Evolutionary conservation across 306 rosid genomes (phyloP).

Genomic region (Styphnolobium japonicum): DNA sequence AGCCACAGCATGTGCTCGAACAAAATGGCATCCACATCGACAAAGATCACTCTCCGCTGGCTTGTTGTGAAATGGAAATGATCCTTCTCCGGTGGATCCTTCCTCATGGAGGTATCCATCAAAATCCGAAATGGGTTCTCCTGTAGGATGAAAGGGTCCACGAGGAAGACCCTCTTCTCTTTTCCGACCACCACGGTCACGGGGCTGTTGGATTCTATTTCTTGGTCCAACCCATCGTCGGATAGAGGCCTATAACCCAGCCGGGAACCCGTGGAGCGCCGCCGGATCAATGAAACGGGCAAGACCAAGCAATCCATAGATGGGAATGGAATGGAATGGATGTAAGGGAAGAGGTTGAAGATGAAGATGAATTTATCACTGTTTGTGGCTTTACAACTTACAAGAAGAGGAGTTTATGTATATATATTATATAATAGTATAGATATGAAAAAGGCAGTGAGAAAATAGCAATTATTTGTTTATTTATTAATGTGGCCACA

Average conservation of each 20-base stretch:
- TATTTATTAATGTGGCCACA: too few species aligned
- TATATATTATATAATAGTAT: not conserved
- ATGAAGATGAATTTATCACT: not conserved
- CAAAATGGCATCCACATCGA: slow-evolving; percentile 84
- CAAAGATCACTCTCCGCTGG: slow-evolving; percentile 44
- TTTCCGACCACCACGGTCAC: slow-evolving; percentile 86
- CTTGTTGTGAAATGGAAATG: not conserved
- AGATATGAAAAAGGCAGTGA: too few species aligned
- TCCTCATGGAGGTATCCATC: slow-evolving; percentile 55
- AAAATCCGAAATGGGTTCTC: slow-evolving; percentile 67
- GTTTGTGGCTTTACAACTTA: not conserved
- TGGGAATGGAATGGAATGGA: too few species aligned
- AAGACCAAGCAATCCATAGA: slow-evolving; percentile 74
- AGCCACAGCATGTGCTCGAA: slow-evolving; percentile 95
- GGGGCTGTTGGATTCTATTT: slow-evolving; percentile 28
- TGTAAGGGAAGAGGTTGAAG: not conserved
- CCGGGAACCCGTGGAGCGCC: slow-evolving; percentile 46
- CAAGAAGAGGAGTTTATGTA: not conserved
- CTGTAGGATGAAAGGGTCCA: slow-evolving; percentile 73
- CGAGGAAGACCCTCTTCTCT: slow-evolving; percentile 75
- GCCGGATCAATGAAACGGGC: slow-evolving; percentile 58
- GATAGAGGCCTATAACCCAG: slow-evolving; percentile 45
- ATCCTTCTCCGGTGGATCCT: not conserved
- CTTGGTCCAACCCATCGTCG: slow-evolving; percentile 29
- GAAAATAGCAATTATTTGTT: too few species aligned